Percentiles rank a stretch among this genome's conserved stretches.
Conservation (phyloP, 2,329 filamentous ascomycete species). For the Calonectria ilicicola region DNA sequence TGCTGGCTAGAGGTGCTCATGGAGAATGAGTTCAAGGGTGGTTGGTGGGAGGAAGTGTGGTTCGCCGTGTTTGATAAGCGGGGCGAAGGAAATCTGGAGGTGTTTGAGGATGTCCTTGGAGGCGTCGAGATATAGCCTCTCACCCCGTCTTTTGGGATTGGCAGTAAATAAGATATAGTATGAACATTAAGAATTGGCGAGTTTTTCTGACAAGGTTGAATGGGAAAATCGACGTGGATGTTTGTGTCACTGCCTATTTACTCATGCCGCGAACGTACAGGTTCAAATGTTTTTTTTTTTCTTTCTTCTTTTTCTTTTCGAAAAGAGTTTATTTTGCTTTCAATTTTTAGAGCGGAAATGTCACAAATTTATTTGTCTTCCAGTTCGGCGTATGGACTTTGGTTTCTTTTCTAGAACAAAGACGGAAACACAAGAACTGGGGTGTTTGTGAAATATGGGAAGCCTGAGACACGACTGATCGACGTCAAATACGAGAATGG, state of each 20-base stretch:
- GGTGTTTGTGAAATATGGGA: no score
- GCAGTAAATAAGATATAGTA: not conserved
- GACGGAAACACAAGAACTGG: not conserved
- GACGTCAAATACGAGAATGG: not conserved
- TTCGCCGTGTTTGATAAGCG: constrained; percentile 70
- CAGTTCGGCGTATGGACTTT: not conserved
- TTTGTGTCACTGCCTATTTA: no score
- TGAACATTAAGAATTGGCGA: no score
- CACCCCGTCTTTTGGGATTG: not conserved
- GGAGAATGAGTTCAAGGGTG: constrained; percentile 71
- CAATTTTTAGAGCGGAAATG: no score
- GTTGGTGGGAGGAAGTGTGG: constrained; percentile 72
- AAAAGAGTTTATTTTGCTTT: no score
- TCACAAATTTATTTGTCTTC: no score
- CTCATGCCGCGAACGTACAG: no score
- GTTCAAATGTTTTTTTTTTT: no score
- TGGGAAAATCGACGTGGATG: not conserved
- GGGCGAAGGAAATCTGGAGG: constrained; percentile 61
- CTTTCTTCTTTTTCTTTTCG: no score
- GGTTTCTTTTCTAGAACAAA: not conserved
- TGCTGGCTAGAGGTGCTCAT: constrained; percentile 72
- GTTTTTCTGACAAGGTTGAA: no score
- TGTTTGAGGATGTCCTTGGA: constrained; percentile 60
- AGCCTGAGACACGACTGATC: not conserved
- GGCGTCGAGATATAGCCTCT: constrained; percentile 45